These are phyloP conservation scores for Aspergillus uvarum DNA, from an alignment of 2,329 filamentous ascomycete genomes.

Conservation along the genomic window DNA sequence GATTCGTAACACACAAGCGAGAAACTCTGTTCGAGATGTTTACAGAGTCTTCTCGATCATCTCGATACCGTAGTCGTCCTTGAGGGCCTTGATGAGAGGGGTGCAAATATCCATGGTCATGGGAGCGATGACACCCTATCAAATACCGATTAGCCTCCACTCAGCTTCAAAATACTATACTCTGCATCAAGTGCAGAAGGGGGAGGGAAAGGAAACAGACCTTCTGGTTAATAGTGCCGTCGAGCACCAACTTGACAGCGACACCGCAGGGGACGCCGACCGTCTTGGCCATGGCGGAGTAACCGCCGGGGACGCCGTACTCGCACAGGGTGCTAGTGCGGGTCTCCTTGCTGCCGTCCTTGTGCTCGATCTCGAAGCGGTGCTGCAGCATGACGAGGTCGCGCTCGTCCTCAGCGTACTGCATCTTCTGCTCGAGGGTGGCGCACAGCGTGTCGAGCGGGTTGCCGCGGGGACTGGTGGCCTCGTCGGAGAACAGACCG, in stretches of 20 bases:
- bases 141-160: background rate
- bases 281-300: constrained; percentile 79
- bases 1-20: background rate
- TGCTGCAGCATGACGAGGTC: constrained; percentile 70
- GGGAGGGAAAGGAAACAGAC: constrained; percentile 18
- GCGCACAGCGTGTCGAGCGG: constrained; percentile 90
- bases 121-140: constrained; percentile 69
- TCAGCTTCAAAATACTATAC: too few relatives aligned
- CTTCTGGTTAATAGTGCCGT: constrained; percentile 69
- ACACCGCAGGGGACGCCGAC: constrained; percentile 75
- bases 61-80: constrained; percentile 71
- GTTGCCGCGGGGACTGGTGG: constrained; percentile 71
- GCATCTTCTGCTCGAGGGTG: constrained; percentile 87
- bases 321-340: constrained; percentile 78
- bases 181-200: background rate
- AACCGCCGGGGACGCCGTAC: constrained; percentile 76
- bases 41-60: constrained; percentile 65
- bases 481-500: constrained; percentile 64
- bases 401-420: constrained; percentile 77
- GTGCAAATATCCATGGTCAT: constrained; percentile 70
- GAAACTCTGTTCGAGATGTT: constrained; percentile 6
- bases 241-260: constrained; percentile 74
- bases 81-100: constrained; percentile 74
- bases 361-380: constrained; percentile 76
- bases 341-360: constrained; percentile 74